Conservation (phyloP, 768 basidiomycete species). For the Coprinellus micaceus region DNA sequence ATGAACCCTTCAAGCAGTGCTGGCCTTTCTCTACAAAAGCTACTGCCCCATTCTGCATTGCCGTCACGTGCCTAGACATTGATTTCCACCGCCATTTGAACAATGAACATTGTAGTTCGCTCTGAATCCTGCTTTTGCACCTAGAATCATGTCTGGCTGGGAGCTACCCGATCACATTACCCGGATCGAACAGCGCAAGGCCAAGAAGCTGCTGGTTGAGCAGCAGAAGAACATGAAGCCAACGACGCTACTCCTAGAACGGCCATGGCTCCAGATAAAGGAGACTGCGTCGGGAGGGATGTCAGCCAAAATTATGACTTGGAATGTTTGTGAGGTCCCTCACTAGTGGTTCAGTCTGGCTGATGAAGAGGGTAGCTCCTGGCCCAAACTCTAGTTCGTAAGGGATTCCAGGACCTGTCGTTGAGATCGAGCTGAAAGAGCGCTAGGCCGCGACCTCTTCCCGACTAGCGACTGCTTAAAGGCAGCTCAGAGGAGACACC, state of each 20-base stretch:
- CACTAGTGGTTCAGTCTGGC: neutral
- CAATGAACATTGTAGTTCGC: no score
- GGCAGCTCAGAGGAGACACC: slow-evolving; percentile 64
- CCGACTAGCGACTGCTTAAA: slow-evolving; percentile 85
- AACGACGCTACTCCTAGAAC: slow-evolving; percentile 20
- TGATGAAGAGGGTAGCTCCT: slow-evolving; percentile 47
- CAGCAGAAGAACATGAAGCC: neutral
- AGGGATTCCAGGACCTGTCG: slow-evolving; percentile 28
- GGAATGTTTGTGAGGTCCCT: slow-evolving; percentile 56
- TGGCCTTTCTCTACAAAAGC: neutral
- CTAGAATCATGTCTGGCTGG: neutral
- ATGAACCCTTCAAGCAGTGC: neutral
- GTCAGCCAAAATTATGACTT: slow-evolving; percentile 63
- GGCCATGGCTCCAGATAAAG: slow-evolving; percentile 39
- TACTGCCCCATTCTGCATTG: neutral
- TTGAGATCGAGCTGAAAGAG: neutral
- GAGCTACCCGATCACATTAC: neutral
- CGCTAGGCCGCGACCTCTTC: slow-evolving; percentile 71
- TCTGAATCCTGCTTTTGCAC: neutral
- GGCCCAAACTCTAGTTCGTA: slow-evolving; percentile 77
- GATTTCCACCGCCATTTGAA: neutral
- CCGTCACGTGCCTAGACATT: neutral
- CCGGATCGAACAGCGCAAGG: slow-evolving; percentile 40
- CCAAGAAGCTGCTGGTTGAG: slow-evolving; percentile 33
- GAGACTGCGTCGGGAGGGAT: slow-evolving; percentile 16